Evolutionary conservation across 192 early-diverging fungal genomes (phyloP).

Genomic region (Umbelopsis ramanniana): DNA sequence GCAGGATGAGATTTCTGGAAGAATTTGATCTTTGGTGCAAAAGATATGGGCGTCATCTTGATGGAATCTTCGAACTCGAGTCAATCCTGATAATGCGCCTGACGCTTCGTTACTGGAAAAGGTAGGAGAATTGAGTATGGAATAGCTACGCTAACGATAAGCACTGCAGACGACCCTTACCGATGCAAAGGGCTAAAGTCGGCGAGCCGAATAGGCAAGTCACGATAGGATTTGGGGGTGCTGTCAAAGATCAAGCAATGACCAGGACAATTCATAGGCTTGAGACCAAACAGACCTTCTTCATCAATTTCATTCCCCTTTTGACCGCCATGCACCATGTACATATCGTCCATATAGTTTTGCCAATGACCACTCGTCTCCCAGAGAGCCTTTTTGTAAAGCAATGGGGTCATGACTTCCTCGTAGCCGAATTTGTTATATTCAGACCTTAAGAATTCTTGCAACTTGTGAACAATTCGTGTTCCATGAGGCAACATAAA

Average conservation of each 20-base stretch:
- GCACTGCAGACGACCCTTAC: conserved; percentile 38
- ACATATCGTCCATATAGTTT: conserved; percentile 96
- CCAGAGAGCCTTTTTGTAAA: conserved; percentile 94
- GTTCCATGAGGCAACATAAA: conserved; percentile 80
- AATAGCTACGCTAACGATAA: not conserved
- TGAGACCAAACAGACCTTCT: conserved; percentile 80
- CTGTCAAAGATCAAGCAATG: conserved; percentile 92
- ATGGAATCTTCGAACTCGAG: conserved; percentile 91
- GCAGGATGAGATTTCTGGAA: conserved; percentile 75
- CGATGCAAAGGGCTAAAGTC: conserved; percentile 95
- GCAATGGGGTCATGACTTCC: conserved; percentile 90
- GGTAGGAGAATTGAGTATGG: not conserved
- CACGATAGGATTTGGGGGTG: conserved; percentile 80
- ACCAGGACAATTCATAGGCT: conserved; percentile 98
- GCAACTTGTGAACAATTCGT: conserved; percentile 79
- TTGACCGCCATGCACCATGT: conserved; percentile 59
- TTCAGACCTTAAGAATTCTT: conserved; percentile 75
- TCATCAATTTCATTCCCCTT: conserved; percentile 12
- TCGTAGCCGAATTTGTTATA: conserved; percentile 80
- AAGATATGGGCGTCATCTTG: conserved; percentile 99
- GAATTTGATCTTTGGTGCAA: conserved; percentile 81
- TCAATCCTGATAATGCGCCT: conserved; percentile 88
- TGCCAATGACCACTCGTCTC: conserved; percentile 95
- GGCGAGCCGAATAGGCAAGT: conserved; percentile 86
- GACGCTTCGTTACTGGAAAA: conserved; percentile 84